phyloP scores from a whole-genome alignment of 768 basidiomycete genomes.

The Multifurca ochricompacta region DNA sequence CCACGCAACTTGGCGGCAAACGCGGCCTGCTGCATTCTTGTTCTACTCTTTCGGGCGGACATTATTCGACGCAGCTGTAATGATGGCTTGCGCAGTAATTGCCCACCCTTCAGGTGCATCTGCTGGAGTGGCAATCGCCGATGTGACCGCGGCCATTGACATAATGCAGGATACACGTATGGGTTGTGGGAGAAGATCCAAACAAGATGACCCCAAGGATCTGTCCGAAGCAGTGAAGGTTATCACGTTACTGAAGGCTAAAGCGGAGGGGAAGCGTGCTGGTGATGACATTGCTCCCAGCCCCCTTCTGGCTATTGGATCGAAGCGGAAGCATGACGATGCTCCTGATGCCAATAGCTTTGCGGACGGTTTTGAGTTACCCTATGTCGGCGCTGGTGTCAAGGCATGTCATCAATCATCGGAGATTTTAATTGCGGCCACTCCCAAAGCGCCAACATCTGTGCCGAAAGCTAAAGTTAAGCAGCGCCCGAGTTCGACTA shows the following conservation, averaged over 20 bases:
- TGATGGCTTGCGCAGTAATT: constrained; percentile 56
- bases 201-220: constrained; percentile 31
- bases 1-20: constrained; percentile 34
- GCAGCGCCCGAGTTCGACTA: not conserved
- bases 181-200: constrained; percentile 25
- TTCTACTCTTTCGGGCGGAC: constrained; percentile 54
- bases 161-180: constrained; percentile 31
- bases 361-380: constrained; percentile 33
- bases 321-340: constrained; percentile 40
- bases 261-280: constrained; percentile 32
- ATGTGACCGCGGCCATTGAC: constrained; percentile 37
- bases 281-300: constrained; percentile 16
- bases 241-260: constrained; percentile 21
- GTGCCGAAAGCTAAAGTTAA: not conserved
- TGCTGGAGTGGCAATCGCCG: constrained; percentile 41
- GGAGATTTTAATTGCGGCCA: not conserved
- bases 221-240: constrained; percentile 26
- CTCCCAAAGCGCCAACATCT: constrained; percentile 1
- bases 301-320: constrained; percentile 25
- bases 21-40: constrained; percentile 41
- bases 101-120: constrained; percentile 42
- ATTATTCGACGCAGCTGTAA: constrained; percentile 58
- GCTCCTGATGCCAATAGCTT: constrained; percentile 28
- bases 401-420: constrained; percentile 2
- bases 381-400: constrained; percentile 35